phyloP scores from a whole-genome alignment of 106 monocot genomes.

The Alisma plantagoaquatica region DNA sequence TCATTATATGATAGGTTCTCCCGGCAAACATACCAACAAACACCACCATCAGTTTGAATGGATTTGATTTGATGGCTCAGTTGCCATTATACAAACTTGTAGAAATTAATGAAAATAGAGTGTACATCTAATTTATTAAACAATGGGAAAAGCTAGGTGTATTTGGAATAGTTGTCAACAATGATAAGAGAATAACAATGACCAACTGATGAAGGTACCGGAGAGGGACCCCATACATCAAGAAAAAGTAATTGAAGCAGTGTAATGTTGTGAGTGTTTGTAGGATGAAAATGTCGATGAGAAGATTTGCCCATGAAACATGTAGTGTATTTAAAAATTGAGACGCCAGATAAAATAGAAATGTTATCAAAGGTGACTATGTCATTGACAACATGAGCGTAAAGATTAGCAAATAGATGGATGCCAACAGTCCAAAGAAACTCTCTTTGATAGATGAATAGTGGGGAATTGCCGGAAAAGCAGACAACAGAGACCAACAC shows the following conservation, averaged over 20 bases:
- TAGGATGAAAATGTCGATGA: not conserved
- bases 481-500: not conserved
- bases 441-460: not conserved
- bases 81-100: slow-evolving; percentile 1
- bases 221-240: slow-evolving; percentile 12
- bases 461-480: not conserved
- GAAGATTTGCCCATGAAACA: not conserved
- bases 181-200: slow-evolving; percentile 8
- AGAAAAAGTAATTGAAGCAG: slow-evolving; percentile 1
- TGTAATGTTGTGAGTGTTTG: not conserved
- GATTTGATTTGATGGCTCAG: slow-evolving; percentile 3
- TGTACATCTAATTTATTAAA: too few relatives aligned
- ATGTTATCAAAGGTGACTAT: not conserved
- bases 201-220: not conserved
- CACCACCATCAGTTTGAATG: slow-evolving; percentile 5
- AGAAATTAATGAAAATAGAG: slow-evolving; percentile 1
- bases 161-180: slow-evolving; percentile 10
- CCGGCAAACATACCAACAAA: slow-evolving; percentile 1
- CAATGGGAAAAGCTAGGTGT: slow-evolving; percentile 6
- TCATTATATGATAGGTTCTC: too few relatives aligned
- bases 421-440: not conserved
- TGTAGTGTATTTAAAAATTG: not conserved
- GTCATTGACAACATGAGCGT: too few relatives aligned
- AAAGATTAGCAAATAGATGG: not conserved
- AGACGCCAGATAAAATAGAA: not conserved